Evolutionary conservation across 805 yeast genomes (phyloP).

Genomic region (Priceomyces medius): DNA sequence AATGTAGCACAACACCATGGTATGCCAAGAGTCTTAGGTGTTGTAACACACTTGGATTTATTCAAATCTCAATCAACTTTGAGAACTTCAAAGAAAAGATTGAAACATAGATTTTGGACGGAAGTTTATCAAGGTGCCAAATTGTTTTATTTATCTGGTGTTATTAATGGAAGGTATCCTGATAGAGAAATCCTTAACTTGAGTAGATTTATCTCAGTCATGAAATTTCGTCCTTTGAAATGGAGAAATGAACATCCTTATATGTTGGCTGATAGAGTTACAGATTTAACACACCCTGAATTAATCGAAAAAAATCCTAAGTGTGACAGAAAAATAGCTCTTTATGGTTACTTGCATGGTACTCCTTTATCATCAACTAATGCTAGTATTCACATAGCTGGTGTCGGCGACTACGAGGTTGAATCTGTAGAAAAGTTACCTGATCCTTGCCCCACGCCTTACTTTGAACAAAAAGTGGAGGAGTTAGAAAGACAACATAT

Average conservation of each 20-base stretch:
- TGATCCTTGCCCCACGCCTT: conserved; percentile 99
- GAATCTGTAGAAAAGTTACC: conserved; percentile 83
- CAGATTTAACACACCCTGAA: conserved; percentile 93
- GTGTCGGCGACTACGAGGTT: conserved; percentile 86
- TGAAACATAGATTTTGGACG: conserved; percentile 96
- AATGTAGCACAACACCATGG: conserved; percentile 98
- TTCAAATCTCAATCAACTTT: conserved; percentile 87
- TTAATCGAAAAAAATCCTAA: conserved; percentile 74
- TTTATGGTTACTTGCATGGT: conserved; percentile 95
- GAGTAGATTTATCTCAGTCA: conserved; percentile 88
- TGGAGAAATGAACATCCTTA: conserved; percentile 99
- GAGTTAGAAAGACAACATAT: conserved; percentile 75
- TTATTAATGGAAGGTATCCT: conserved; percentile 94
- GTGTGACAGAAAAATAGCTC: conserved; percentile 82
- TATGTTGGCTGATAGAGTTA: conserved; percentile 82
- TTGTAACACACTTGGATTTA: conserved; percentile 91
- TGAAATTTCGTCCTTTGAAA: conserved; percentile 98
- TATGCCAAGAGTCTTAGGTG: conserved; percentile 95
- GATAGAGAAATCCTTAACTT: conserved; percentile 92
- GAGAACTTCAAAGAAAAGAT: conserved; percentile 85
- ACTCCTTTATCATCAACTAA: conserved; percentile 70
- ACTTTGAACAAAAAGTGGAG: conserved; percentile 78
- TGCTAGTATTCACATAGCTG: conserved; percentile 88
- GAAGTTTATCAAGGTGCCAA: conserved; percentile 99
- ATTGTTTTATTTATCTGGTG: conserved; percentile 90